Conservation (phyloP, 306 rosid species). For the Phaseolus lunatus region DNA sequence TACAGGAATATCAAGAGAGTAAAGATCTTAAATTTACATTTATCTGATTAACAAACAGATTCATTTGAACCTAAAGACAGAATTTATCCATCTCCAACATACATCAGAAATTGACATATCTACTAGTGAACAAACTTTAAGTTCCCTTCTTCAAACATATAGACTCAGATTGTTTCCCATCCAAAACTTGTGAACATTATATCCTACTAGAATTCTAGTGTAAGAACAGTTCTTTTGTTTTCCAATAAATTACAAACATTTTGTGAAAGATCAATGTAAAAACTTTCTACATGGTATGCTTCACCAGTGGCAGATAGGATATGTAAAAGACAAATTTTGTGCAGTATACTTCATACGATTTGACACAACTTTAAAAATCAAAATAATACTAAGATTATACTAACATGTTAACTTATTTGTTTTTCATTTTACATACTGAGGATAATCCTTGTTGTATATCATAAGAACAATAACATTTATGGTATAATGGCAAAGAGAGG, state of each 20-base stretch:
- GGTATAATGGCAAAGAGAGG: not conserved
- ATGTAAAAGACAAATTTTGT: constrained; percentile 5
- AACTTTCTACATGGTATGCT: constrained; percentile 7
- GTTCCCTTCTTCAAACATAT: constrained; percentile 28
- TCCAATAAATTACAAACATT: constrained; percentile 31
- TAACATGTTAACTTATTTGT: not conserved
- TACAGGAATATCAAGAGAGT: constrained; percentile 18
- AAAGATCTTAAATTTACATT: constrained; percentile 27
- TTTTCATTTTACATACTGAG: not conserved
- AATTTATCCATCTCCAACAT: constrained; percentile 21
- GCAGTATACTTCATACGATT: constrained; percentile 18
- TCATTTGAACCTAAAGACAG: constrained; percentile 15
- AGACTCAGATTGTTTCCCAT: constrained; percentile 1
- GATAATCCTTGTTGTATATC: constrained; percentile 12
- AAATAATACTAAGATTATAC: not conserved
- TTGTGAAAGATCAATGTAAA: constrained; percentile 25
- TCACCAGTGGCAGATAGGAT: constrained; percentile 14
- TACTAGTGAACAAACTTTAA: not conserved
- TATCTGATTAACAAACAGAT: constrained; percentile 10
- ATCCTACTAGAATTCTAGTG: not conserved
- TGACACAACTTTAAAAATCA: constrained; percentile 4
- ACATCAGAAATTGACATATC: constrained; percentile 14
- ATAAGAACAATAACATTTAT: constrained; percentile 17
- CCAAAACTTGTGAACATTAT: not conserved
- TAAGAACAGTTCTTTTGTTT: not conserved